Percentiles rank a stretch among this genome's conserved stretches.
Evolutionary conservation across 2,329 filamentous ascomycete genomes (phyloP).

Genomic region (Sporothrix dimorphospora): DNA sequence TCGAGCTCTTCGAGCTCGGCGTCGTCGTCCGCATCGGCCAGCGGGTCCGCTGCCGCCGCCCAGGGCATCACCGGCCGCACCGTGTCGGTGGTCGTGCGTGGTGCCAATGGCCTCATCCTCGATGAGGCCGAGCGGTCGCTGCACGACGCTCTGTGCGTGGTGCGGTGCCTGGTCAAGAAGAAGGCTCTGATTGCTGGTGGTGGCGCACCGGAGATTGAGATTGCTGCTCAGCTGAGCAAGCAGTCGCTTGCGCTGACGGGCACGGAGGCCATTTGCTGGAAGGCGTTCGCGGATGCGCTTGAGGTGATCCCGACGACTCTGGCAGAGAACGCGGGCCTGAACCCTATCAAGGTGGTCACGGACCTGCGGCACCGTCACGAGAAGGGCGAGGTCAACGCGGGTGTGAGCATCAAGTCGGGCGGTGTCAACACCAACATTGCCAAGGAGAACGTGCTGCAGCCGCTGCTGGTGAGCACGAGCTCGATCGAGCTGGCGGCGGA

Average conservation of each 20-base stretch:
- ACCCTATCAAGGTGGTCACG: constrained; percentile 98
- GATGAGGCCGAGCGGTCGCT: constrained; percentile 96
- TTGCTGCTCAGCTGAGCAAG: constrained; percentile 82
- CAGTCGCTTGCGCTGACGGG: constrained; percentile 82
- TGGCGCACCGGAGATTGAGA: constrained; percentile 94
- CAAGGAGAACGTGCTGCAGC: constrained; percentile 96
- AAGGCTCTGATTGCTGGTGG: constrained; percentile 98
- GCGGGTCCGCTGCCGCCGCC: neutral
- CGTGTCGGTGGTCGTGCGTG: constrained; percentile 90
- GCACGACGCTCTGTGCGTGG: constrained; percentile 96
- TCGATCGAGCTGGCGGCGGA: constrained; percentile 96
- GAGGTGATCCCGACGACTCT: constrained; percentile 96
- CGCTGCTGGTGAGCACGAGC: constrained; percentile 93
- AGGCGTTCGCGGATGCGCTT: constrained; percentile 96
- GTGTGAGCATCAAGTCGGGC: constrained; percentile 96
- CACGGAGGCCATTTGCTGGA: constrained; percentile 98
- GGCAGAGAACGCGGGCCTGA: constrained; percentile 95
- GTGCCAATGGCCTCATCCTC: constrained; percentile 90
- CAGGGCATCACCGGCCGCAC: constrained; percentile 67
- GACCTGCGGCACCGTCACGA: constrained; percentile 93
- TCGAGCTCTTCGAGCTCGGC: constrained; percentile 20
- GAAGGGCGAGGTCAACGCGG: constrained; percentile 91
- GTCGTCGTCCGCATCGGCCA: constrained; percentile 20
- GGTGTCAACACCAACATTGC: constrained; percentile 97
- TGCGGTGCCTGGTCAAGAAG: constrained; percentile 98